Percentiles rank a stretch among this genome's conserved stretches.
phyloP scores from a whole-genome alignment of 176 grass and related monocot genomes.

The Triticum monococcum region DNA sequence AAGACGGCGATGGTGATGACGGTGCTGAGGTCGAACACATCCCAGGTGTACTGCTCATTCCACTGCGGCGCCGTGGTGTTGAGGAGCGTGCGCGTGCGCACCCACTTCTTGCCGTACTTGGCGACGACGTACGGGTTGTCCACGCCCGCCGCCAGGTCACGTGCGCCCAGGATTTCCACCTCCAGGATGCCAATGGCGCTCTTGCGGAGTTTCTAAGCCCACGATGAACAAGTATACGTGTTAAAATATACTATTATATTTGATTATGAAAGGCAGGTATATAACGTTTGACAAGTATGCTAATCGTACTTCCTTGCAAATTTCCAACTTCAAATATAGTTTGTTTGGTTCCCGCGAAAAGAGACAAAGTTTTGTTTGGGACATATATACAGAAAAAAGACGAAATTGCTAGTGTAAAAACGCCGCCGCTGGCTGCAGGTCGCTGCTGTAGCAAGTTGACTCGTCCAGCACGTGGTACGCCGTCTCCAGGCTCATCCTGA shows the following conservation, averaged over 20 bases:
- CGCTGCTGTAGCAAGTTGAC: conserved; percentile 64
- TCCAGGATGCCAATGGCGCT: conserved; percentile 57
- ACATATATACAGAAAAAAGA: too few species aligned
- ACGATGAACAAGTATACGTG: too few species aligned
- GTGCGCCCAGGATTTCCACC: conserved; percentile 63
- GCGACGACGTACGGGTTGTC: too few species aligned
- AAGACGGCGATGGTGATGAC: conserved; percentile 64
- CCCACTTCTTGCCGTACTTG: too few species aligned
- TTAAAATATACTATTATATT: too few species aligned
- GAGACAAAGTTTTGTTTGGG: too few species aligned
- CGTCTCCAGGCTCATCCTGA: conserved; percentile 57
- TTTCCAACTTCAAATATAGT: too few species aligned
- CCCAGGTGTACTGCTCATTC: conserved; percentile 93
- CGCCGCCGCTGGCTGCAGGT: conserved; percentile 57
- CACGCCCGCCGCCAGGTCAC: conserved; percentile 5
- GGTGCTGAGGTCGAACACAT: conserved; percentile 73
- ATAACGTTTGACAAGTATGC: too few species aligned
- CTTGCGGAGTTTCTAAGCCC: conserved; percentile 39
- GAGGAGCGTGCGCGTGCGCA: neutral
- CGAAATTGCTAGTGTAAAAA: too few species aligned
- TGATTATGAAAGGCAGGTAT: too few species aligned
- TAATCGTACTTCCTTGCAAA: too few species aligned
- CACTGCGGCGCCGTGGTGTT: conserved; percentile 3
- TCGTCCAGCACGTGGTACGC: conserved; percentile 86
- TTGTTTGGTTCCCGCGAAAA: too few species aligned